These are phyloP conservation scores for Mrakia gelida DNA, from an alignment of 768 basidiomycete species.

Conservation along the genomic window DNA sequence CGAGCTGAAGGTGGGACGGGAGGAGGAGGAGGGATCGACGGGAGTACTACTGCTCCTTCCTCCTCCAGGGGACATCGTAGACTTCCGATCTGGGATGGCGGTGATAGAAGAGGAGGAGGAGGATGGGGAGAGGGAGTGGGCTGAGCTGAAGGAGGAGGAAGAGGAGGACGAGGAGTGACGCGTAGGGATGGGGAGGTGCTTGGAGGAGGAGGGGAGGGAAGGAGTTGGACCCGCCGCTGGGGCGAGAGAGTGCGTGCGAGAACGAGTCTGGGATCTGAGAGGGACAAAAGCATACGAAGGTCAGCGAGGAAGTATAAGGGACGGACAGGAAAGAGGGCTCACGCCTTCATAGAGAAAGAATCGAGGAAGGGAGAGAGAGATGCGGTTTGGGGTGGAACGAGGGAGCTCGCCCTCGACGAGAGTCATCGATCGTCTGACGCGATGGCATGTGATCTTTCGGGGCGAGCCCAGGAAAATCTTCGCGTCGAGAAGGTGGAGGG, in stretches of 20 bases:
- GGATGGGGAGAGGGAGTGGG: conserved; percentile 7
- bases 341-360: not conserved
- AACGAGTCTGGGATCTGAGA: not conserved
- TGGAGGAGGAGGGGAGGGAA: not conserved
- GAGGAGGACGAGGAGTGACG: not conserved
- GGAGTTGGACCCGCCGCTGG: not conserved
- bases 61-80: not conserved
- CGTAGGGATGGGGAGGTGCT: not conserved
- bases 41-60: not conserved
- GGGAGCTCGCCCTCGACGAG: not conserved
- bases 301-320: not conserved
- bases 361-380: not conserved
- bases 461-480: too few relatives aligned
- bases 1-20: not conserved
- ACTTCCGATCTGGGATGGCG: not conserved
- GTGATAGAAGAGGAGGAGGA: conserved; percentile 19
- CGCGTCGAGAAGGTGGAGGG: too few relatives aligned
- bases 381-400: too few relatives aligned
- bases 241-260: not conserved
- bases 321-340: not conserved
- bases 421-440: not conserved
- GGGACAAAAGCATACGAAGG: not conserved
- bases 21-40: conserved; percentile 4
- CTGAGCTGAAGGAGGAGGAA: conserved; percentile 10
- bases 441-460: too few relatives aligned